A percentile compares a stretch with the other conserved stretches of the same genome.
Conservation (phyloP, 768 basidiomycete species). For the Mycena rebaudengoi region DNA sequence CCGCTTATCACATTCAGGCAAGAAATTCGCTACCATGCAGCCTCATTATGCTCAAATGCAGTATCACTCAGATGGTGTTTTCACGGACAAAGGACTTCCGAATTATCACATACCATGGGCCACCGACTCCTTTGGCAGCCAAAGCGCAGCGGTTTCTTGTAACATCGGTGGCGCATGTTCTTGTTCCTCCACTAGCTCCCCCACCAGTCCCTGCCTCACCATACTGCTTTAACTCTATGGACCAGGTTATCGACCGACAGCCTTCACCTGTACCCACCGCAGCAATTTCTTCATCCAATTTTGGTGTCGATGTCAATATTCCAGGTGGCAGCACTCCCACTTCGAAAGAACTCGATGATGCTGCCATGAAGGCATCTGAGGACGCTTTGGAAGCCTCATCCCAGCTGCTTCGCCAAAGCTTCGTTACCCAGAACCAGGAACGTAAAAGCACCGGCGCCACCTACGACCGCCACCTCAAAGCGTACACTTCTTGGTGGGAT, state of each 20-base stretch:
- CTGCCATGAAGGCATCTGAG: background rate
- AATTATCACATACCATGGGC: conserved; percentile 6
- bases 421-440: background rate
- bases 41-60: too few species aligned
- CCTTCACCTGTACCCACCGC: background rate
- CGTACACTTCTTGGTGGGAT: background rate
- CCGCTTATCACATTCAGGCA: too few species aligned
- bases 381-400: background rate
- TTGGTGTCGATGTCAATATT: too few species aligned
- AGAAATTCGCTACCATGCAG: too few species aligned
- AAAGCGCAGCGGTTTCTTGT: background rate
- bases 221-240: conserved; percentile 6
- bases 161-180: background rate
- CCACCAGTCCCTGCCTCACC: background rate
- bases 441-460: background rate
- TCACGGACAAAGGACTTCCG: background rate
- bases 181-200: background rate
- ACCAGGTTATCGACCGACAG: background rate
- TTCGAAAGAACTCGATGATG: background rate
- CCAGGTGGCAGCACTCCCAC: too few species aligned
- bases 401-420: background rate
- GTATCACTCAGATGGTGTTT: background rate
- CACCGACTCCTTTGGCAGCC: conserved; percentile 2
- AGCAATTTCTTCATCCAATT: background rate
- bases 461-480: background rate